phyloP scores from a whole-genome alignment of 495 filamentous ascomycete species.

The Neurospora terricola region DNA sequence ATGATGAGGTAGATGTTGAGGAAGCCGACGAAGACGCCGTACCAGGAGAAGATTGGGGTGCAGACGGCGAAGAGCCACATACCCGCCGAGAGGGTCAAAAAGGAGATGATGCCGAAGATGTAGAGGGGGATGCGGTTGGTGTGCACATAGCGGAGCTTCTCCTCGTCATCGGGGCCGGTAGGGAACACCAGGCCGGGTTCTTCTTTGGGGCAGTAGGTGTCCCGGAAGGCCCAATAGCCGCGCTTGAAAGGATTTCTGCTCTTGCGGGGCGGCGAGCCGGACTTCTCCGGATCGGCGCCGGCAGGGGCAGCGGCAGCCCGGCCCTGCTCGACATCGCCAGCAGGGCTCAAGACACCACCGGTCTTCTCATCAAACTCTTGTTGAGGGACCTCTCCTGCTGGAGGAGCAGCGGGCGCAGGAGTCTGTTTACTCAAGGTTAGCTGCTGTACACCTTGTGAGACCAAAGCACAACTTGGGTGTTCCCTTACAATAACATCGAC shows the following conservation, averaged over 20 bases:
- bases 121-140: slow-evolving; percentile 25
- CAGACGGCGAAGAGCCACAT: slow-evolving; percentile 25
- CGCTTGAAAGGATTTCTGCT: slow-evolving; percentile 9
- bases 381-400: slow-evolving; percentile 8
- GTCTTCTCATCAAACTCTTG: slow-evolving; percentile 8
- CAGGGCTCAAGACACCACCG: neutral
- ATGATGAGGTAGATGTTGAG: slow-evolving; percentile 27
- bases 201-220: slow-evolving; percentile 21
- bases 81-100: slow-evolving; percentile 22
- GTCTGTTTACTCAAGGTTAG: slow-evolving; percentile 2
- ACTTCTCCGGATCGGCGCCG: slow-evolving; percentile 8
- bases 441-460: neutral
- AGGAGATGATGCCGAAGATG: slow-evolving; percentile 22
- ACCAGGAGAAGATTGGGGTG: slow-evolving; percentile 23
- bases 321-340: slow-evolving; percentile 5
- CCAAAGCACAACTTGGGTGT: neutral
- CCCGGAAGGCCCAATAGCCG: slow-evolving; percentile 10
- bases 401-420: slow-evolving; percentile 2
- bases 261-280: neutral
- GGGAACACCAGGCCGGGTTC: slow-evolving; percentile 20
- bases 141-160: slow-evolving; percentile 19
- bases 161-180: slow-evolving; percentile 19
- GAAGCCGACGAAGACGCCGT: slow-evolving; percentile 24
- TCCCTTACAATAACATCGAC: neutral
- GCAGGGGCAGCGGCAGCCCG: neutral